phyloP scores from a whole-genome alignment of 2,329 filamentous ascomycete genomes.

The Penicillium sp. region DNA sequence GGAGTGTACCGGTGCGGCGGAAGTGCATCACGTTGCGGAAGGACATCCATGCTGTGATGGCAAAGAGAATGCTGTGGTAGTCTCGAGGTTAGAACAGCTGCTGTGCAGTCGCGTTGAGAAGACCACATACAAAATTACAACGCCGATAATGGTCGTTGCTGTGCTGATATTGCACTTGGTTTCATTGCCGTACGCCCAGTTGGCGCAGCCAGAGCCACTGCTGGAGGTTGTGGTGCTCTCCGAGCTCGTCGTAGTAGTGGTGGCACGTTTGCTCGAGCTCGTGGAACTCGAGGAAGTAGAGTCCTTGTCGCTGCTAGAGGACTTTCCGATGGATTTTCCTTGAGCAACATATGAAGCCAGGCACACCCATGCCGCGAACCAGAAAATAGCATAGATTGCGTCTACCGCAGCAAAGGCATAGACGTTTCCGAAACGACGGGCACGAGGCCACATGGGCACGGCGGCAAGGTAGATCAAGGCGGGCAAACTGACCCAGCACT shows the following conservation, averaged over 20 bases:
- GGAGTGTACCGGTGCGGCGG: slow-evolving; percentile 56
- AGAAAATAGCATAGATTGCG: slow-evolving; percentile 53
- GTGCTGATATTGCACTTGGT: slow-evolving; percentile 58
- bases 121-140: slow-evolving; percentile 54
- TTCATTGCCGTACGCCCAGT: slow-evolving; percentile 51
- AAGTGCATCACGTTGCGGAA: slow-evolving; percentile 56
- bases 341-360: slow-evolving; percentile 56
- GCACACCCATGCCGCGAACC: slow-evolving; percentile 59
- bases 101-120: not conserved
- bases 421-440: slow-evolving; percentile 57
- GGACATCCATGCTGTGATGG: slow-evolving; percentile 52
- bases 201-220: slow-evolving; percentile 40
- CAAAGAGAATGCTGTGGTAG: slow-evolving; percentile 51
- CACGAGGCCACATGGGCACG: slow-evolving; percentile 60
- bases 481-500: slow-evolving; percentile 61
- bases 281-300: slow-evolving; percentile 21
- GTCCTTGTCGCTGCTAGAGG: slow-evolving; percentile 21
- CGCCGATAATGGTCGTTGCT: slow-evolving; percentile 55
- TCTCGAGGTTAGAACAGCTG: not conserved
- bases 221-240: slow-evolving; percentile 29
- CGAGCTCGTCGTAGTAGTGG: slow-evolving; percentile 11
- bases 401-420: slow-evolving; percentile 60
- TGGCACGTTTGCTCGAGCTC: not conserved
- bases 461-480: slow-evolving; percentile 59
- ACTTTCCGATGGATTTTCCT: slow-evolving; percentile 52